Conservation (phyloP, 1,284 basidiomycete genomes). For the Ceratobasidium sp. region DNA sequence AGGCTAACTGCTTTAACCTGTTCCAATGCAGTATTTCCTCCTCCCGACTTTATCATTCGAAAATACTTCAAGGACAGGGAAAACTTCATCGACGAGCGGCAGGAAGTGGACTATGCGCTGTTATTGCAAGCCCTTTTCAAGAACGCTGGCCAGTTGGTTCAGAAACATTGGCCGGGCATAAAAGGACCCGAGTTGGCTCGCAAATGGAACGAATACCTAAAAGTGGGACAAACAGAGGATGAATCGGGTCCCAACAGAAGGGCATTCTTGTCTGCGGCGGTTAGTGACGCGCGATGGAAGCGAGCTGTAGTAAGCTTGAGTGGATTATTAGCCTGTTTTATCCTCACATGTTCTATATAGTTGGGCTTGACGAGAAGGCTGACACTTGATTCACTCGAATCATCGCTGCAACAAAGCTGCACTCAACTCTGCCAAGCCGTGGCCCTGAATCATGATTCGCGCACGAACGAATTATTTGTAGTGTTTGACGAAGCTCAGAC, state of each 20-base stretch:
- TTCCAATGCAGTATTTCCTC: neutral
- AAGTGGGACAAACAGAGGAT: neutral
- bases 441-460: neutral
- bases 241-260: neutral
- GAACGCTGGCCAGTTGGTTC: neutral
- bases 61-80: neutral
- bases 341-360: too few relatives aligned
- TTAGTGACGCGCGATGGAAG: neutral
- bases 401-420: neutral
- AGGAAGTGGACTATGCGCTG: neutral
- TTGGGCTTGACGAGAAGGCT: neutral
- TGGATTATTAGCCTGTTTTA: neutral
- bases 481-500: slow-evolving; percentile 13
- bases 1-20: neutral
- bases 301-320: neutral
- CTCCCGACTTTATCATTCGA: neutral
- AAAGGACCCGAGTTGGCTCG: neutral
- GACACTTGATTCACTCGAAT: neutral
- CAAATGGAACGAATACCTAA: neutral
- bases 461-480: neutral
- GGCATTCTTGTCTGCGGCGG: neutral
- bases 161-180: neutral
- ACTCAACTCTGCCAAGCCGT: neutral
- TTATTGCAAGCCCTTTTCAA: neutral
- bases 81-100: neutral